Evolutionary conservation across 352 stramenopile genomes (phyloP).

Genomic region (Phytophthora vignae): DNA sequence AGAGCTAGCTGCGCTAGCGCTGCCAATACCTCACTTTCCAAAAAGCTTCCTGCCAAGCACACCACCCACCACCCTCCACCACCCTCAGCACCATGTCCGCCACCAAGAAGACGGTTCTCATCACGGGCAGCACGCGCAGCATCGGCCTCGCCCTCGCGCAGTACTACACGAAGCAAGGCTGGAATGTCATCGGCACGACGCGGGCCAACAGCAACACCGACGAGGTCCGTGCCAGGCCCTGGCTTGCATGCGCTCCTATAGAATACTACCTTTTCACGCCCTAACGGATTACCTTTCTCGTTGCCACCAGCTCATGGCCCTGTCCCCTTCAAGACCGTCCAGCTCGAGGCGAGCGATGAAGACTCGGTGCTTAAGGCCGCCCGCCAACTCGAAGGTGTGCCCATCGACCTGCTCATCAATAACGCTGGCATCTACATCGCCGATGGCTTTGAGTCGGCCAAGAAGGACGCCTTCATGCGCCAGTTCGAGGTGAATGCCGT

Average conservation of each 20-base stretch:
- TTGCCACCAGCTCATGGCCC: constrained; percentile 24
- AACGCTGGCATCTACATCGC: constrained; percentile 53
- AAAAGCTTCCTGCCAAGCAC: constrained; percentile 9
- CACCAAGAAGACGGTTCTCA: constrained; percentile 49
- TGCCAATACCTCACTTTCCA: constrained; percentile 18
- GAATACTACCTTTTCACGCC: not conserved
- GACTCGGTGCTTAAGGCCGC: constrained; percentile 48
- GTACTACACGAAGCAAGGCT: constrained; percentile 48
- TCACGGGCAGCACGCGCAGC: constrained; percentile 49
- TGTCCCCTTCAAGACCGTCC: constrained; percentile 51
- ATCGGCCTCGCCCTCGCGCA: constrained; percentile 52
- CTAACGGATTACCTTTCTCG: not conserved
- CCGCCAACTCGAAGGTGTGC: constrained; percentile 45
- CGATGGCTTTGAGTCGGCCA: constrained; percentile 33
- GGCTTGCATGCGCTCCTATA: not conserved
- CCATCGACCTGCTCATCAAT: constrained; percentile 69
- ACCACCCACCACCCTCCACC: not conserved
- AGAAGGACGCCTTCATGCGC: constrained; percentile 52
- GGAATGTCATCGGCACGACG: constrained; percentile 52
- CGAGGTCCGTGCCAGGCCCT: constrained; percentile 16
- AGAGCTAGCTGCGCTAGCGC: not conserved
- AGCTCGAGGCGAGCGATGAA: constrained; percentile 55
- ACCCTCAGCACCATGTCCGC: not conserved
- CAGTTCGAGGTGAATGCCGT: constrained; percentile 70
- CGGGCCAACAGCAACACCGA: constrained; percentile 42